phyloP scores from a whole-genome alignment of 805 yeast species.

The Candida boleticola region DNA sequence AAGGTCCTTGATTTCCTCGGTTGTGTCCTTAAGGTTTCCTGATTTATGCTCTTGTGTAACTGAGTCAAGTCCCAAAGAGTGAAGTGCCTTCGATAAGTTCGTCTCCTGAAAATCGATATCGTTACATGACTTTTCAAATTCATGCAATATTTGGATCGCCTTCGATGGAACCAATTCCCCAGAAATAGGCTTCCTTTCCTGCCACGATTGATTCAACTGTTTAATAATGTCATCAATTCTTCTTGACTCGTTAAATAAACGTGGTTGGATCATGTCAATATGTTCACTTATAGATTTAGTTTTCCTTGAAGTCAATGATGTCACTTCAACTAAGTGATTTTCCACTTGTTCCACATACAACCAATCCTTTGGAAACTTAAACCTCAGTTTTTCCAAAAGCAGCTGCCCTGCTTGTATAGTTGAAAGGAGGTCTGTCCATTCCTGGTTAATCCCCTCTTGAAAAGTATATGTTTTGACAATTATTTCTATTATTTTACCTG shows the following conservation, averaged over 20 bases:
- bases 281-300: constrained; percentile 38
- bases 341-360: constrained; percentile 62
- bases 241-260: constrained; percentile 38
- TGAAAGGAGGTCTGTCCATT: constrained; percentile 17
- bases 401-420: constrained; percentile 27
- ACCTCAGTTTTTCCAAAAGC: constrained; percentile 42
- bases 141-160: constrained; percentile 42
- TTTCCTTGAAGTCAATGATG: constrained; percentile 35
- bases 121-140: constrained; percentile 17
- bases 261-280: constrained; percentile 39
- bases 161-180: constrained; percentile 37
- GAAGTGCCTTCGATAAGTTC: constrained; percentile 17
- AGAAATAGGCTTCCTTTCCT: constrained; percentile 43
- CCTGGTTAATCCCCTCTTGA: constrained; percentile 4
- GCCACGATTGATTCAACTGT: constrained; percentile 46
- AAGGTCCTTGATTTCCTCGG: constrained; percentile 54
- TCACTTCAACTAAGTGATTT: constrained; percentile 42
- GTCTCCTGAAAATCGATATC: constrained; percentile 4
- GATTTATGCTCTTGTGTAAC: constrained; percentile 23
- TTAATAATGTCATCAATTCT: constrained; percentile 31
- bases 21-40: constrained; percentile 12
- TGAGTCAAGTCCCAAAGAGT: constrained; percentile 22
- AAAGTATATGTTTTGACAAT: constrained; percentile 27
- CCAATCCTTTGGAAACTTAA: constrained; percentile 53
- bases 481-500: constrained; percentile 35